Conservation (phyloP, 2,329 filamentous ascomycete genomes). For the Claviceps paspali region DNA sequence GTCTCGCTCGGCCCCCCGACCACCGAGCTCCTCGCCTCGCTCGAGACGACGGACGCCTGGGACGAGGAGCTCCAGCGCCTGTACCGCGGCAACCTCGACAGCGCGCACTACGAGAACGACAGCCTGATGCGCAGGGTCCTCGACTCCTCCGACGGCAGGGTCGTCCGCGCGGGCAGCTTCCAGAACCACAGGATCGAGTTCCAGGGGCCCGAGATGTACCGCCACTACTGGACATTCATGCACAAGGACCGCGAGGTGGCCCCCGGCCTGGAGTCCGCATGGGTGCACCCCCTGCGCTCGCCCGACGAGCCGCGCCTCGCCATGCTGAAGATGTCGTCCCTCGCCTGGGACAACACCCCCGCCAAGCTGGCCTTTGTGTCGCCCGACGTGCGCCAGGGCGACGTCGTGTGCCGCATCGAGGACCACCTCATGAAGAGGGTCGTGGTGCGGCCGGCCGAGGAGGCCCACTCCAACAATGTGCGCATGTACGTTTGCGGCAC, state of each 20-base stretch:
- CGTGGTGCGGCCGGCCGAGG: constrained; percentile 5
- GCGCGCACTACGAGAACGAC: constrained; percentile 5
- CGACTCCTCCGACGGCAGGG: constrained; percentile 2
- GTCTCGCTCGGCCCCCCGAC: constrained; percentile 4
- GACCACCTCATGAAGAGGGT: constrained; percentile 6
- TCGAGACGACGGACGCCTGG: constrained; percentile 5
- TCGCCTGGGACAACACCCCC: neutral
- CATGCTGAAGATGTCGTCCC: constrained; percentile 2
- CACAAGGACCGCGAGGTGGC: constrained; percentile 1
- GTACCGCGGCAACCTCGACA: constrained; percentile 5
- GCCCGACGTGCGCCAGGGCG: constrained; percentile 5
- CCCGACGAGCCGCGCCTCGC: constrained; percentile 6
- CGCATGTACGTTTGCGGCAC: constrained; percentile 7
- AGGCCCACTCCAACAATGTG: constrained; percentile 2
- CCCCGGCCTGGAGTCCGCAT: constrained; percentile 3
- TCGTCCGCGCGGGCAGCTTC: constrained; percentile 1
- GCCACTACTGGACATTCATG: constrained; percentile 4
- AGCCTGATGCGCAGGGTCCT: constrained; percentile 5
- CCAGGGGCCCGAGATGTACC: constrained; percentile 3
- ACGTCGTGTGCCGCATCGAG: constrained; percentile 5
- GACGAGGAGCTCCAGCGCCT: constrained; percentile 7
- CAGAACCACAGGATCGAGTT: constrained; percentile 4
- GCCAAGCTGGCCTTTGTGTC: constrained; percentile 7
- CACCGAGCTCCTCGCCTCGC: constrained; percentile 5
- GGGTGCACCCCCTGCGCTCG: neutral